Evolutionary conservation across 441 rosid genomes (phyloP).

Genomic region (Francoa sonchifolia): DNA sequence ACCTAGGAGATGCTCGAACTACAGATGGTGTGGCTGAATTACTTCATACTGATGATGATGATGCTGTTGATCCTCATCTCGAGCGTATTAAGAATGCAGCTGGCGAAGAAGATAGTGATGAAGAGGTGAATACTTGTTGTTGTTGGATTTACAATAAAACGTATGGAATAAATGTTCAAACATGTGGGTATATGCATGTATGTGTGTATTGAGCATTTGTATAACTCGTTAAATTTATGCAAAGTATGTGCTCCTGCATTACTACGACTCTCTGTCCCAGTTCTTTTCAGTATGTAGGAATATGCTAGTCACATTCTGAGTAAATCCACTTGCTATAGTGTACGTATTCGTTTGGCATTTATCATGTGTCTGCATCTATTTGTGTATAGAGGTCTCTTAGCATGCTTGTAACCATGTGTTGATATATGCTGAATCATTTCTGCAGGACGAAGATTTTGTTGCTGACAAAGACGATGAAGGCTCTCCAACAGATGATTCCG

Average conservation of each 20-base stretch:
- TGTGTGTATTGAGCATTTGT: too few species aligned
- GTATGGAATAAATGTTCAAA: too few species aligned
- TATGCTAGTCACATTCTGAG: too few species aligned
- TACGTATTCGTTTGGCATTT: not conserved
- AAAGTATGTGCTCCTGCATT: too few species aligned
- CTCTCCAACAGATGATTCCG: slow-evolving; percentile 97
- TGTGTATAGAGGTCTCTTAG: not conserved
- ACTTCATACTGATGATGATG: slow-evolving; percentile 61
- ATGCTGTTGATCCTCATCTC: slow-evolving; percentile 90
- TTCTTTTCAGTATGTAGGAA: too few species aligned
- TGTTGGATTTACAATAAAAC: not conserved
- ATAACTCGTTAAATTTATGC: too few species aligned
- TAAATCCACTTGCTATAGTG: not conserved
- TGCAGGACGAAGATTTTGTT: slow-evolving; percentile 91
- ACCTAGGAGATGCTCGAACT: slow-evolving; percentile 52
- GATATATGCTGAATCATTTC: slow-evolving; percentile 7
- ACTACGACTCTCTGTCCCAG: too few species aligned
- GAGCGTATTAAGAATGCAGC: slow-evolving; percentile 76
- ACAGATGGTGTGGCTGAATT: slow-evolving; percentile 65
- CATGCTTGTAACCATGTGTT: not conserved
- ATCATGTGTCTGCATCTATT: not conserved
- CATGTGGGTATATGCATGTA: too few species aligned
- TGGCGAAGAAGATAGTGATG: slow-evolving; percentile 87
- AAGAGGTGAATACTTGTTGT: slow-evolving; percentile 41
- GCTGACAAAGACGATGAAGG: slow-evolving; percentile 75